Evolutionary conservation across 176 grass and related monocot genomes (phyloP), one percentile per base, ranked within the genome.

Genomic region (Zizania latifolia): DNA sequence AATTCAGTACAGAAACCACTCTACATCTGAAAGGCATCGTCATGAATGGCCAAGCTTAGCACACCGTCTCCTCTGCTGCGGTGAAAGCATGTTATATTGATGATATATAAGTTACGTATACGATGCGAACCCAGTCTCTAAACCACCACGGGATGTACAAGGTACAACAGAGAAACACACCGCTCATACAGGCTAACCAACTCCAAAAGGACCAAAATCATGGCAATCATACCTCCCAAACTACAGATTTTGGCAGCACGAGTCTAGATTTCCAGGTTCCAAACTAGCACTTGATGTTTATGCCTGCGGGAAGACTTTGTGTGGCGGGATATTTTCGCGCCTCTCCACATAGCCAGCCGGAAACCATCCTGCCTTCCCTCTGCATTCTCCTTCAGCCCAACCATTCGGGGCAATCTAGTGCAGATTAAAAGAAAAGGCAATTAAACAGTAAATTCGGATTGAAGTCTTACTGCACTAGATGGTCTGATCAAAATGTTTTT

Each of bases 351-450:
- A 97, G 8, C 64, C 85, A 22, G 88, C 72, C 1, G 93, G 93
- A 78, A 97, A 97, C 93, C 93, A 97, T 45, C 93, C 93, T 10
- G 85, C 88, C 83, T 93, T 91, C 30, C 88, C 90, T 91, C 88
- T 82, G 72, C 90, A 93, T 79, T 97, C 93, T 70, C 93, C 93
- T 90, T 97, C 93, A 1, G 93, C 90, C 93, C 93, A 97, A 41
- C 93, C 88, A 2, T 80, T 86, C 23, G 87, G 83, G 74, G 90
- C 66, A 79, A 93, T 89, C 93, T 97, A 68, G 61, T 53, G 68
- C 64, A 70, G 56, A 30, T 58, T 39, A 73, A 70, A 65, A 70
- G 17, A 56, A 16, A 44, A 74, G 61, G 21, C 21, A 64, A 46
- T 62, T 21, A 75, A 23, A 58, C 34, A 80, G 28, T 16, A 21